phyloP scores from a whole-genome alignment of 2,329 filamentous ascomycete species.

The Trichoderma gracile region DNA sequence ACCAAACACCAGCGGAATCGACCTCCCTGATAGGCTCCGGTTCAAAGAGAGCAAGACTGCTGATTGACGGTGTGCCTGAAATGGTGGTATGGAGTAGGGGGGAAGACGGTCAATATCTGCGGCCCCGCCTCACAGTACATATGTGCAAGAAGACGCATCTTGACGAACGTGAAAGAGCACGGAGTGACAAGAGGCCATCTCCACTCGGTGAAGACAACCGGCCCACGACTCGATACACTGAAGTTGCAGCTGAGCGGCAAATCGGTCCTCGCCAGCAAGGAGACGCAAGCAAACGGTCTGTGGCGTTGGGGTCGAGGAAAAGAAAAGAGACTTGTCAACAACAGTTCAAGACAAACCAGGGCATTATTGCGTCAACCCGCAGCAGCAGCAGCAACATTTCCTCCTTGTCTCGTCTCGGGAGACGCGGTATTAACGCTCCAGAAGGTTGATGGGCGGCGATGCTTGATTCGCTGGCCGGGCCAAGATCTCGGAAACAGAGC shows the following conservation, averaged over 20 bases:
- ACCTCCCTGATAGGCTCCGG: neutral
- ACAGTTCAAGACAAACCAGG: neutral
- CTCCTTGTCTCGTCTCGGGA: conserved; percentile 18
- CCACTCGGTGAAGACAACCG: conserved; percentile 2
- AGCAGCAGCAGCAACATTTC: conserved; percentile 3
- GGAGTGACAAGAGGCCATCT: neutral
- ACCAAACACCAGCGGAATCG: neutral
- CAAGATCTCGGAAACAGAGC: conserved; percentile 18
- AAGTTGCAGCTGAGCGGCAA: conserved; percentile 4
- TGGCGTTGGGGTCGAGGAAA: neutral
- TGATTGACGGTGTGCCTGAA: conserved; percentile 4
- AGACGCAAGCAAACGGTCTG: neutral
- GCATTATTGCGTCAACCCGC: conserved; percentile 2
- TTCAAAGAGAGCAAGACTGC: neutral
- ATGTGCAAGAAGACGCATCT: neutral
- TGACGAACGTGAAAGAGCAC: neutral
- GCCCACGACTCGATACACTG: neutral
- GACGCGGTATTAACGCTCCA: conserved; percentile 20
- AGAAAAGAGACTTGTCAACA: too few species aligned
- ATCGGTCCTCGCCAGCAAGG: neutral
- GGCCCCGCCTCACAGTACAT: conserved; percentile 22
- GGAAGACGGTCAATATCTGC: conserved; percentile 2
- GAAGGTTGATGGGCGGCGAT: conserved; percentile 13
- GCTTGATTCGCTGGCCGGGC: conserved; percentile 22
- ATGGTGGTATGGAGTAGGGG: neutral